Evolutionary conservation across 495 filamentous ascomycete genomes (phyloP).

Genomic region (Neurospora sp.): DNA sequence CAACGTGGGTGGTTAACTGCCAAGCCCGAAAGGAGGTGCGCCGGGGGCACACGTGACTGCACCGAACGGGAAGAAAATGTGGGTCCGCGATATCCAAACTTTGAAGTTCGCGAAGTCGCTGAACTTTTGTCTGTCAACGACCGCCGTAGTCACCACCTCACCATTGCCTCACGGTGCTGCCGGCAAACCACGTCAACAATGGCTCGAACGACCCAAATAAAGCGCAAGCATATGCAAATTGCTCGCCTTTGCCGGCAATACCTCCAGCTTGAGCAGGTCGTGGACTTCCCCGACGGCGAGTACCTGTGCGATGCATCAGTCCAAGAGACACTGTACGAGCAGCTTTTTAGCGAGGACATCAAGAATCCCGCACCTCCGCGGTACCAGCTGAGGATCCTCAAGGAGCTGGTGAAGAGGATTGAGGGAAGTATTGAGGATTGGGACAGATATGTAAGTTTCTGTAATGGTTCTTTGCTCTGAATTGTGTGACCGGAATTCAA

Average conservation of each 20-base stretch:
- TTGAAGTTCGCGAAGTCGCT: not conserved
- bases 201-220: not conserved
- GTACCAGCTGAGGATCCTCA: slow-evolving; percentile 65
- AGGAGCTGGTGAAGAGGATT: slow-evolving; percentile 53
- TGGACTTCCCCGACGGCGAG: slow-evolving; percentile 25
- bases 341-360: slow-evolving; percentile 51
- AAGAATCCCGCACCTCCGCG: slow-evolving; percentile 46
- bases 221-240: slow-evolving; percentile 5
- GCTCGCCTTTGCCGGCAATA: slow-evolving; percentile 34
- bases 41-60: not conserved
- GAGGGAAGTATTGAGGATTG: slow-evolving; percentile 63
- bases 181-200: not conserved
- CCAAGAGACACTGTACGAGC: slow-evolving; percentile 53
- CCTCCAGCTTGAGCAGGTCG: slow-evolving; percentile 27
- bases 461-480: slow-evolving; percentile 1
- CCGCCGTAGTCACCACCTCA: not conserved
- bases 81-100: not conserved
- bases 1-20: not conserved
- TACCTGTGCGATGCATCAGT: slow-evolving; percentile 29
- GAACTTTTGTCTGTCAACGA: not conserved
- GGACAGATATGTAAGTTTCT: slow-evolving; percentile 66
- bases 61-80: not conserved
- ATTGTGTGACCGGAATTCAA: not conserved
- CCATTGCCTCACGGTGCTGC: not conserved
- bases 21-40: not conserved